A percentile compares a stretch with the other conserved stretches of the same genome.
phyloP scores from a whole-genome alignment of 768 basidiomycete genomes.

The Suillus subaureus region DNA sequence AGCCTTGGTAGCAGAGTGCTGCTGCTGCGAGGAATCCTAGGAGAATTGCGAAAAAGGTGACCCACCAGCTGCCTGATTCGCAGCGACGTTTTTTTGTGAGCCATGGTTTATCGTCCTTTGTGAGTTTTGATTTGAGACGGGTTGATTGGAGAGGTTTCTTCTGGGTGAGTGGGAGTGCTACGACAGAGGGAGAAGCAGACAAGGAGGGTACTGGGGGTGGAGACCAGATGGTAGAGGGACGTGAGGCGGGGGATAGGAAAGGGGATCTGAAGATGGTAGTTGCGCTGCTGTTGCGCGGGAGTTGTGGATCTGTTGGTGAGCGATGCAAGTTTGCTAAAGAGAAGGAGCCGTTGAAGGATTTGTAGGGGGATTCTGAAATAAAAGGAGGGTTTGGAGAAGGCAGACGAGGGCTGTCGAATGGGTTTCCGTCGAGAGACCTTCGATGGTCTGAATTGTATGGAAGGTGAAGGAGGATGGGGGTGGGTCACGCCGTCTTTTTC shows the following conservation, averaged over 20 bases:
- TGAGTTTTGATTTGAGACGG: slow-evolving; percentile 53
- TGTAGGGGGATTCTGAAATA: slow-evolving; percentile 43
- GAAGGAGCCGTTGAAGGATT: slow-evolving; percentile 25
- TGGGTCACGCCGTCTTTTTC: slow-evolving; percentile 14
- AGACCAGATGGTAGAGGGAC: slow-evolving; percentile 64
- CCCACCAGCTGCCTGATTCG: slow-evolving; percentile 46
- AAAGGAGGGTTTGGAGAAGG: slow-evolving; percentile 53
- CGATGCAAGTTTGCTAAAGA: slow-evolving; percentile 34
- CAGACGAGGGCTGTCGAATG: slow-evolving; percentile 25
- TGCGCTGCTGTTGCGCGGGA: slow-evolving; percentile 45
- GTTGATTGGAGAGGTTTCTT: slow-evolving; percentile 44
- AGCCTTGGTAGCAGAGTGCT: slow-evolving; percentile 49
- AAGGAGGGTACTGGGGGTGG: slow-evolving; percentile 45
- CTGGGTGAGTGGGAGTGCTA: slow-evolving; percentile 40
- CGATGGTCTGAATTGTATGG: no score
- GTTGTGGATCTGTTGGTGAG: slow-evolving; percentile 23
- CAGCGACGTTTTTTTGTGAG: slow-evolving; percentile 35
- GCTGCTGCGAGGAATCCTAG: slow-evolving; percentile 46
- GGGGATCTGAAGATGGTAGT: slow-evolving; percentile 62
- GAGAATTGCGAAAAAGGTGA: slow-evolving; percentile 45
- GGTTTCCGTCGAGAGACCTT: background rate
- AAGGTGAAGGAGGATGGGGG: slow-evolving; percentile 43
- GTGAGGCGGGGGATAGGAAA: slow-evolving; percentile 69
- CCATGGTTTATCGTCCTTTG: slow-evolving; percentile 50
- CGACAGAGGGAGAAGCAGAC: slow-evolving; percentile 30